A percentile compares a stretch with the other conserved stretches of the same genome.
Evolutionary conservation across 441 rosid species (phyloP).

Genomic region (Rhodomyrtus psidioides): DNA sequence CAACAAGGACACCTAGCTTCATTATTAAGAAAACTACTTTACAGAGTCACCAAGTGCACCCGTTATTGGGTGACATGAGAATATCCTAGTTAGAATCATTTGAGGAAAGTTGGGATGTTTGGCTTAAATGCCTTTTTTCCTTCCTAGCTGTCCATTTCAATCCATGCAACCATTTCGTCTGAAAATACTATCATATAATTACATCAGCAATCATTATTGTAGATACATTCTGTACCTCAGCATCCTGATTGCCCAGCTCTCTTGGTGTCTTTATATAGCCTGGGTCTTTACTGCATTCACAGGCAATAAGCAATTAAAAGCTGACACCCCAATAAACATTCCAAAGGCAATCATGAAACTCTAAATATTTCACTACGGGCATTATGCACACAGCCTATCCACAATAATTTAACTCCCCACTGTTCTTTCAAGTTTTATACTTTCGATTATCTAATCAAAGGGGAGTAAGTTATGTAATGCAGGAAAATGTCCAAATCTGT

Average conservation of each 20-base stretch:
- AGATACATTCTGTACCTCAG: constrained; percentile 33
- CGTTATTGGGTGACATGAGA: neutral
- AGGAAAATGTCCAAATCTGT: neutral
- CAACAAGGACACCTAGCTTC: neutral
- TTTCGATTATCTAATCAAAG: neutral
- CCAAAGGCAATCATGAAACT: neutral
- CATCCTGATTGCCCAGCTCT: constrained; percentile 35
- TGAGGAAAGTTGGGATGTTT: neutral
- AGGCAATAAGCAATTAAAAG: neutral
- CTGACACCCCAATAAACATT: neutral
- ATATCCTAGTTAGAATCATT: neutral
- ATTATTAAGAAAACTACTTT: neutral
- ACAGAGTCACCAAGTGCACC: neutral
- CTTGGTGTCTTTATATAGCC: constrained; percentile 51
- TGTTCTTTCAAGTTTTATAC: neutral
- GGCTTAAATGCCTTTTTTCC: neutral
- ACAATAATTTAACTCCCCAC: neutral
- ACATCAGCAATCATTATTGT: neutral
- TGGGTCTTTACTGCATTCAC: constrained; percentile 73
- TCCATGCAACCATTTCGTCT: neutral
- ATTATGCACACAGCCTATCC: neutral
- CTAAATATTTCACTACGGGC: neutral
- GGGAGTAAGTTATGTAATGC: neutral
- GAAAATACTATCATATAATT: neutral
- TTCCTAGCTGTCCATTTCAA: neutral